Base-by-base conservation (phyloP, 257 asterid species). In the Oldenlandia corymbosa region DNA sequence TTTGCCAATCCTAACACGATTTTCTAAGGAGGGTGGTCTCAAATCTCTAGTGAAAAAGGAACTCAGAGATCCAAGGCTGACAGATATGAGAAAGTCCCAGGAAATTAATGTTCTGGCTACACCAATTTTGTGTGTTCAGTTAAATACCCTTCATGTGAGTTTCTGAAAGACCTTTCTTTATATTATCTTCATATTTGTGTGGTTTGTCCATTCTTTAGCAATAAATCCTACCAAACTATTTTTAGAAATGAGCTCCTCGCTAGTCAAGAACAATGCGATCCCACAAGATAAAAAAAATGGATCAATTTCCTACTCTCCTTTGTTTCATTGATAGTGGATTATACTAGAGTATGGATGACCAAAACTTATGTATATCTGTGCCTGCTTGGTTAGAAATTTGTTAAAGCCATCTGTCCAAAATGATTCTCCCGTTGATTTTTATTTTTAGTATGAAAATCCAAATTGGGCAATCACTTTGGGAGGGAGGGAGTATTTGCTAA, bases 11-110 rank as follows among this genome's bases (percentile, higher is more conserved):
- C 93, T 92, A 64, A 89, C 97, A 4, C 84, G 97, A 45, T 87
- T 85, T 80, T 79, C 89, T 60, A 92, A 71, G 78, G 99, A 92
- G 69, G 75, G 80, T 74, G 97, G 92, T 72, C 75, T 92, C 56
- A 92, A 89, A 79, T 90, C 96, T 64, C 86, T 92, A 61, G 95
- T 92, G 50, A 89, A 85, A 85, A 92, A 92, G 84, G 99, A 92
- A 67, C 63, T 75, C 64, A 65, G 82, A 56, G 99, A 89, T 78
- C 66, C 89, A 62, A 87, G 78, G 85, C 74, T 82, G 72, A 82
- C 96, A 55, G 96, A 89, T 71, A 80, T 73, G 73, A 73, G 82
- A 68, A 81, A 73, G 72, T 77, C 93, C 32, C 76, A 72, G 46
- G 95, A 89, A 24, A 70, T 81, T 77, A 83, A 81, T 46, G 82